phyloP scores from a whole-genome alignment of 257 asterid species.

The Solanum gandarillasii region DNA sequence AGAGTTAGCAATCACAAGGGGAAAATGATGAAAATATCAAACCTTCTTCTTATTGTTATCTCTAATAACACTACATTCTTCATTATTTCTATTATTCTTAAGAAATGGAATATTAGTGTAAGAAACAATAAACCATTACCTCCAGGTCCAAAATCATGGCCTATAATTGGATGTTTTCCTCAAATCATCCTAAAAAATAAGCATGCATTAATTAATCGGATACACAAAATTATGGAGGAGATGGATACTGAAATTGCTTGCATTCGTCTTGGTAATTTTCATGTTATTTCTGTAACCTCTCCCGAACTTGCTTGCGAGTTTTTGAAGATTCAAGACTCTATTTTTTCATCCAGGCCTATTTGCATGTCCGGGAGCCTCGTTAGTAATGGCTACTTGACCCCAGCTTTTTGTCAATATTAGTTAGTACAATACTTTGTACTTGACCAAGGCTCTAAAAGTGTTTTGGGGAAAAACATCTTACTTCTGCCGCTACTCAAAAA shows the following conservation, averaged over 20 bases:
- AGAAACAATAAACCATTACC: no score
- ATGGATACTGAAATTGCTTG: slow-evolving; percentile 4
- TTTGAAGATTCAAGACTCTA: neutral
- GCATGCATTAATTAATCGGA: neutral
- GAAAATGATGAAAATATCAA: no score
- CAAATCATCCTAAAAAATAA: neutral
- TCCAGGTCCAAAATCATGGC: no score
- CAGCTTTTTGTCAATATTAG: neutral
- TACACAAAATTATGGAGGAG: slow-evolving; percentile 10
- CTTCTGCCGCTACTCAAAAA: no score
- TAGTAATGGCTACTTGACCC: slow-evolving; percentile 1
- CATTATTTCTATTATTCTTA: no score
- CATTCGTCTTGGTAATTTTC: neutral
- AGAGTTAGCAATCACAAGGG: no score
- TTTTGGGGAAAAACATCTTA: no score
- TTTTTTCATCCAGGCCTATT: slow-evolving; percentile 1
- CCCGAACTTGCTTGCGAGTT: slow-evolving; percentile 18
- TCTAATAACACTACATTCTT: no score
- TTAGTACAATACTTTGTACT: no score
- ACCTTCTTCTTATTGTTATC: no score
- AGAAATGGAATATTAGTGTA: no score
- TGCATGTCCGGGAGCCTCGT: neutral
- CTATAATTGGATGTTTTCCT: neutral
- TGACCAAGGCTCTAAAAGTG: no score
- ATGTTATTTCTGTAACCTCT: slow-evolving; percentile 5